Percentiles rank a stretch among this genome's conserved stretches.
Conservation (phyloP, 345 rosid species). For the Gossypium arboreum region DNA sequence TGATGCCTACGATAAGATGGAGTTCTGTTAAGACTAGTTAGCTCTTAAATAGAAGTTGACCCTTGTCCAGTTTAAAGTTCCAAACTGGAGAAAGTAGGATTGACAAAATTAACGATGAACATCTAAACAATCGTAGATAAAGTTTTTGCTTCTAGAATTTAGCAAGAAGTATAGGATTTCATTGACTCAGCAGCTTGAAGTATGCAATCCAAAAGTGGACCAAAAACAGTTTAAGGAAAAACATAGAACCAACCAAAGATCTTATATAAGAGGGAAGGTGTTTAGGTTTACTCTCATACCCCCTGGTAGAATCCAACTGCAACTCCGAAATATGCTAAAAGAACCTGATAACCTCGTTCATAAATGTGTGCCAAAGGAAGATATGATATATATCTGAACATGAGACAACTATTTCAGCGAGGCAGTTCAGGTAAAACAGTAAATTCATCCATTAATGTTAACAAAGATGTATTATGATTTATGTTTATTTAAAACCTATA, state of each 20-base stretch:
- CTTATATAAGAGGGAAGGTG: not conserved
- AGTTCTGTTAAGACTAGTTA: not conserved
- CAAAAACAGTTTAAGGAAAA: conserved; percentile 12
- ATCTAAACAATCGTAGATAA: no score
- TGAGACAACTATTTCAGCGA: conserved; percentile 19
- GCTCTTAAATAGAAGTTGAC: conserved; percentile 2
- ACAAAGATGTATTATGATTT: not conserved
- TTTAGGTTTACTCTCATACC: conserved; percentile 46
- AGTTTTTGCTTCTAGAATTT: no score
- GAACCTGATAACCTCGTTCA: conserved; percentile 74
- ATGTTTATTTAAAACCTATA: conserved; percentile 7
- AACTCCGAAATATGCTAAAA: conserved; percentile 55
- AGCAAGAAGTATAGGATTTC: no score
- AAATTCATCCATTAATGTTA: conserved; percentile 11
- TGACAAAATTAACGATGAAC: no score
- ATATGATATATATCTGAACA: conserved; percentile 76
- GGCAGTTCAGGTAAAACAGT: not conserved
- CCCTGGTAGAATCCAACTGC: conserved; percentile 98
- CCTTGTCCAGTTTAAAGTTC: not conserved
- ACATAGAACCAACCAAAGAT: not conserved
- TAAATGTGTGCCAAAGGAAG: conserved; percentile 96
- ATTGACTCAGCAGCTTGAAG: no score
- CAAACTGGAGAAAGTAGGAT: not conserved
- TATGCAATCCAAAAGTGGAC: not conserved
- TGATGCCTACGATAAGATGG: not conserved